These are phyloP conservation scores for Apiospora malaysiana DNA, from an alignment of 2,329 filamentous ascomycete genomes.

Conservation along the genomic window DNA sequence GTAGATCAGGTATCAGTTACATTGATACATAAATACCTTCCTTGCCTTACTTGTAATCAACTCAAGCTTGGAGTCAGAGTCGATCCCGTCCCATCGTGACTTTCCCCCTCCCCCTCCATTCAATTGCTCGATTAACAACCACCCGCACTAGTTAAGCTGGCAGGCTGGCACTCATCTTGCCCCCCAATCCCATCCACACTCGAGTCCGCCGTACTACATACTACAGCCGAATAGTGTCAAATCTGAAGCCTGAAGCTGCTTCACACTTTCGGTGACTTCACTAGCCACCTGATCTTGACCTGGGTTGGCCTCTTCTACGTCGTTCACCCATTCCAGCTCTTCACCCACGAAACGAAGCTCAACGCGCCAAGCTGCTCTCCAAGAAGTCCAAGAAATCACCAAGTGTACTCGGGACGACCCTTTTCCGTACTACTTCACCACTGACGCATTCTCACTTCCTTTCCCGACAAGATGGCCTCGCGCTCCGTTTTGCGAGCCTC, in stretches of 20 bases:
- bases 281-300: background rate
- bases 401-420: background rate
- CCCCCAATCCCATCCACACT: background rate
- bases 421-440: background rate
- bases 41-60: background rate
- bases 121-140: background rate
- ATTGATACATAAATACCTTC: too few species aligned
- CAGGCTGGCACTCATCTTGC: background rate
- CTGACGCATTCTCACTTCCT: constrained; percentile 16
- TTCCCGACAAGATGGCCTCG: constrained; percentile 29
- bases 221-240: background rate
- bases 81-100: background rate
- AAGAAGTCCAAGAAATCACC: background rate
- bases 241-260: background rate
- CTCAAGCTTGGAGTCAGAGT: too few species aligned
- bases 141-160: background rate
- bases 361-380: background rate
- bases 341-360: background rate
- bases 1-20: background rate
- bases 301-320: background rate
- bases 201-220: background rate
- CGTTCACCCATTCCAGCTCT: background rate
- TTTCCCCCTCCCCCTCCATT: background rate
- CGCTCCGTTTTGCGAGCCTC: constrained; percentile 31
- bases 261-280: background rate